Conservation (phyloP, 2,329 filamentous ascomycete genomes). For the Diatrype stigma region DNA sequence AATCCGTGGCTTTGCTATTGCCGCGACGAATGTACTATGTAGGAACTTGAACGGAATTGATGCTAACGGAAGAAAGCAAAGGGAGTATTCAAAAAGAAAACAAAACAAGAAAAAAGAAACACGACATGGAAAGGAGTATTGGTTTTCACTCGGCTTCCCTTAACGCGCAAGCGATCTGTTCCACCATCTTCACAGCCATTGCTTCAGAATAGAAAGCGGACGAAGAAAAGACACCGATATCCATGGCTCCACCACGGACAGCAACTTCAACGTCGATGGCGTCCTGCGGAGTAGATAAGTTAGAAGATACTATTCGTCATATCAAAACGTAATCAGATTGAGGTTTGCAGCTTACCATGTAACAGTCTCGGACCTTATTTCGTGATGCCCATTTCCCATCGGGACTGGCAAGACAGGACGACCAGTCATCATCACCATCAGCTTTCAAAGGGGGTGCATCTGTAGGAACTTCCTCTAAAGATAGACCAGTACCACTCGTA, state of each 20-base stretch:
- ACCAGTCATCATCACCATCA: neutral
- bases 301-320: neutral
- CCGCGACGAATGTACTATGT: too few species aligned
- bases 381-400: conserved; percentile 7
- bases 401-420: conserved; percentile 7
- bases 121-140: too few species aligned
- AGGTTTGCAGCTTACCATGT: conserved; percentile 16
- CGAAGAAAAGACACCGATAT: conserved; percentile 25
- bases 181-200: conserved; percentile 14
- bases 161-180: conserved; percentile 13
- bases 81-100: too few species aligned
- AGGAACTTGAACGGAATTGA: too few species aligned
- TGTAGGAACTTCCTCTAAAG: neutral
- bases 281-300: conserved; percentile 14
- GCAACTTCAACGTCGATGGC: conserved; percentile 26
- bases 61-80: too few species aligned
- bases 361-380: conserved; percentile 16
- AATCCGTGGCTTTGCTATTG: too few species aligned
- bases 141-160: conserved; percentile 2
- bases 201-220: conserved; percentile 10
- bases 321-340: too few species aligned
- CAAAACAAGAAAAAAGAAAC: too few species aligned
- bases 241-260: conserved; percentile 17
- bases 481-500: neutral
- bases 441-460: neutral